Base-by-base conservation (phyloP, 805 yeast species). In the Danielia oregonensis region DNA sequence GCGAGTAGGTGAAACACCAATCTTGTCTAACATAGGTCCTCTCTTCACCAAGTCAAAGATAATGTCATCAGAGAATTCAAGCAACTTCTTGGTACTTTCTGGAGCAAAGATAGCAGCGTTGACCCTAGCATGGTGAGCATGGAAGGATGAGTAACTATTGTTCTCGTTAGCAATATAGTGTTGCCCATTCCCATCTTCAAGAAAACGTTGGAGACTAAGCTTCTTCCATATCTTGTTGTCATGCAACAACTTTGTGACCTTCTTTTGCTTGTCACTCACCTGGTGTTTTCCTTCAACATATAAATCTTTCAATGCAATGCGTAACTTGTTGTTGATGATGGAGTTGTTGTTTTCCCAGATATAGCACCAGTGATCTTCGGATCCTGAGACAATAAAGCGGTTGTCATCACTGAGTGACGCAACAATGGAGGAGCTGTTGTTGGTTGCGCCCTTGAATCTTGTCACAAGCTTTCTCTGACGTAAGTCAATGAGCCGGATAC, bases 281-380 rank as follows among this genome's bases (percentile, higher is more conserved):
- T 59, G 68, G 36, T 52, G 51, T 28, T 55, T 61, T 5, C 67
- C 60, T 24, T 63, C 70, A 6, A 48, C 34, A 13, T 61, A 47
- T 10, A 64, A 31, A 15, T 66, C 73, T 30, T 56, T 60, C 27
- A 67, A 36, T 1, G 66, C 57, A 24, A 40, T 51, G 21, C 54
- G 59, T 33, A 69, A 49, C 46, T 49, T 62, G 43, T 56, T 68
- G 52, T 62, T 72, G 44, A 61, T 62, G 46, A 61, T 63, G 23
- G 58, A 50, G 35, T 66, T 64, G 42, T 66, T 61, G 45, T 68
- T 57, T 36, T 73, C 71, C 97, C 97, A 91, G 9, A 86, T 62
- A 51, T 88, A 89, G 10, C 85, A 76, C 79, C 88, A 79, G 46
- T 85, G 86, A 59, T 89, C 93, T 54, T 89, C 96, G 9, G 94